Conservation (phyloP, 1,139 yeast species). For the Lodderomyces parapsilosis region DNA sequence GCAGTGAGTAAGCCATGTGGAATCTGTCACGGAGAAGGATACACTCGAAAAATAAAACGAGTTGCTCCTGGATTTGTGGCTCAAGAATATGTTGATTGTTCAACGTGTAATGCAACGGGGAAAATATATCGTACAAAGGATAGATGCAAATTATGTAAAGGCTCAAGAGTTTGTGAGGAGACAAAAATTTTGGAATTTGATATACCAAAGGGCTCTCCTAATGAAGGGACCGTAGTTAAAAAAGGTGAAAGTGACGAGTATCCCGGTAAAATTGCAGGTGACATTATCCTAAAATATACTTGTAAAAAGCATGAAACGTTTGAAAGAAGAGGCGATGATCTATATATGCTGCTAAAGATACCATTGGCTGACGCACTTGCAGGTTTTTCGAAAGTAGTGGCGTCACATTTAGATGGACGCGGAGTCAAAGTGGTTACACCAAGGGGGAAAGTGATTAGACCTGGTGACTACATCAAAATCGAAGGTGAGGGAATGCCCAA, state of each 20-base stretch:
- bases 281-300: slow-evolving; percentile 61
- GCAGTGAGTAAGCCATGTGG: slow-evolving; percentile 51
- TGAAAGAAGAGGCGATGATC: slow-evolving; percentile 60
- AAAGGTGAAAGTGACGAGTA: slow-evolving; percentile 76
- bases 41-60: slow-evolving; percentile 56
- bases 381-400: slow-evolving; percentile 68
- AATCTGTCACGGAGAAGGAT: slow-evolving; percentile 74
- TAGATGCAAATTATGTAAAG: slow-evolving; percentile 74
- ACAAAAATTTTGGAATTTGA: slow-evolving; percentile 76
- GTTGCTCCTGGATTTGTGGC: slow-evolving; percentile 79
- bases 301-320: slow-evolving; percentile 50
- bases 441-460: slow-evolving; percentile 75
- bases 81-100: slow-evolving; percentile 62
- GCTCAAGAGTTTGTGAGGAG: slow-evolving; percentile 61
- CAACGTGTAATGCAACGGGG: slow-evolving; percentile 74
- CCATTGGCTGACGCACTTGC: slow-evolving; percentile 79
- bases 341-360: slow-evolving; percentile 58
- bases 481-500: slow-evolving; percentile 87
- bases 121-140: slow-evolving; percentile 62
- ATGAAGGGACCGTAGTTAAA: slow-evolving; percentile 61
- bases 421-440: slow-evolving; percentile 64
- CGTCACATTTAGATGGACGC: slow-evolving; percentile 83
- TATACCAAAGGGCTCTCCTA: slow-evolving; percentile 67
- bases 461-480: slow-evolving; percentile 69
- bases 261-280: slow-evolving; percentile 76